Evolutionary conservation across 2,329 filamentous ascomycete genomes (phyloP).

Genomic region (Furcasterigmium sp.): DNA sequence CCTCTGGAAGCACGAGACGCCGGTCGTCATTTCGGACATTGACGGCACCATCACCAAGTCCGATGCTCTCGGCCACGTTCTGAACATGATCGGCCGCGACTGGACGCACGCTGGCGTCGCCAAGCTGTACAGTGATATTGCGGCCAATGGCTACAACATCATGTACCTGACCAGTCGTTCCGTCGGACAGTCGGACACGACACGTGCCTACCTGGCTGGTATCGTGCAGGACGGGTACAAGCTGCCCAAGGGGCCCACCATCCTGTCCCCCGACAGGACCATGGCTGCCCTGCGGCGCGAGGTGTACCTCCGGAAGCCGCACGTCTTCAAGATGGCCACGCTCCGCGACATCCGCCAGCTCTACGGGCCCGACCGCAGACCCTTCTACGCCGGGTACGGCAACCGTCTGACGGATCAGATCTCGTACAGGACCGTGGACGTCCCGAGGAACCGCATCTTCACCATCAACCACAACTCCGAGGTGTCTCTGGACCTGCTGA

Average conservation of each 20-base stretch:
- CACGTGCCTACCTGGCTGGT: conserved; percentile 81
- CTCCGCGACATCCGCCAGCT: conserved; percentile 88
- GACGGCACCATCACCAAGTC: conserved; percentile 99
- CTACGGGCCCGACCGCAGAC: conserved; percentile 70
- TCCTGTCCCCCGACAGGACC: conserved; percentile 89
- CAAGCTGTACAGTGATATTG: conserved; percentile 94
- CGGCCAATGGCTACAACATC: conserved; percentile 95
- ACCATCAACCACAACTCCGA: conserved; percentile 98
- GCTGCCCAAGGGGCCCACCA: conserved; percentile 85
- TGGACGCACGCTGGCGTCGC: conserved; percentile 97
- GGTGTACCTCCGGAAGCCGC: conserved; percentile 90
- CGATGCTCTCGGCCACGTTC: conserved; percentile 85
- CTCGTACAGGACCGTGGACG: conserved; percentile 92
- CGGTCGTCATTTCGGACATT: conserved; percentile 97
- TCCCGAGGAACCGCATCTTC: conserved; percentile 90
- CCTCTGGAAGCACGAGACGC: conserved; percentile 84
- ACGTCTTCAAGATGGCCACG: conserved; percentile 99
- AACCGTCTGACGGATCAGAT: conserved; percentile 95
- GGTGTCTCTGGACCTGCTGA: conserved; percentile 84
- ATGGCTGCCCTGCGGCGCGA: conserved; percentile 90
- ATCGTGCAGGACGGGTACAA: conserved; percentile 84
- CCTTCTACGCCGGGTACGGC: conserved; percentile 96
- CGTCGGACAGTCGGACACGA: conserved; percentile 89
- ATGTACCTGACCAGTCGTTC: conserved; percentile 95
- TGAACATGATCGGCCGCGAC: conserved; percentile 95